Base-by-base conservation (phyloP, 768 basidiomycete species). In the Tremella yokohamensis region DNA sequence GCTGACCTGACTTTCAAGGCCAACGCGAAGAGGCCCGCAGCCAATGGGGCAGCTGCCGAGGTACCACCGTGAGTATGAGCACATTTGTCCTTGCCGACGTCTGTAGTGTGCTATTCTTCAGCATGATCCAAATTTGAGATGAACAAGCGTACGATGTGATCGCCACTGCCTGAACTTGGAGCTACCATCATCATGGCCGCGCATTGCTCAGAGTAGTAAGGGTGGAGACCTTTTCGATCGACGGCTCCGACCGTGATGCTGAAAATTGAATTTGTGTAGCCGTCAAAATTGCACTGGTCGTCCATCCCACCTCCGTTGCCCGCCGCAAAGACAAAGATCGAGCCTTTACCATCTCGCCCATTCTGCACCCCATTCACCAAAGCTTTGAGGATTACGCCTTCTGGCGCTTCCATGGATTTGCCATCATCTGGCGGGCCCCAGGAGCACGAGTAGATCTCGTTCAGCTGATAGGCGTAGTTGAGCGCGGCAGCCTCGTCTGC, bases 351-450 rank as follows among this genome's bases (percentile, higher is more conserved):
- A 24, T 78, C 82, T 45, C 96, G 84, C 1, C 96, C 96, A 34
- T 88, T 86, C 75, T 88, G 87, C 39, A 97, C 84, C 18, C 96
- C 96, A 64, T 97, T 94, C 22, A 98, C 79, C 64, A 99, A 85
- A 8, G 96, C 90, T 75, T 94, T 93, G 70, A 88, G 82, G 70
- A 98, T 96, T 49, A 99, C 81, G 67, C 89, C 87, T 13, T 84
- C 84, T 0, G 96, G 96, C 0, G 84, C 90, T 73, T 99, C 96
- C 94, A 98, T 97, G 0, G 88, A 85, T 68, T 81, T 81, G 8
- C 94, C 94, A 68, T 96, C 88, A 75, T 99, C 94, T 0, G 93
- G 89, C 8, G 96, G 96, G 4, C 96, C 96, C 96, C 96, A 99
- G 55, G 89, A 91, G 77, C 96, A 99, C 61, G 89, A 91, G 78